Conservation (phyloP, 768 basidiomycete genomes). For the Suillus variegatus region DNA sequence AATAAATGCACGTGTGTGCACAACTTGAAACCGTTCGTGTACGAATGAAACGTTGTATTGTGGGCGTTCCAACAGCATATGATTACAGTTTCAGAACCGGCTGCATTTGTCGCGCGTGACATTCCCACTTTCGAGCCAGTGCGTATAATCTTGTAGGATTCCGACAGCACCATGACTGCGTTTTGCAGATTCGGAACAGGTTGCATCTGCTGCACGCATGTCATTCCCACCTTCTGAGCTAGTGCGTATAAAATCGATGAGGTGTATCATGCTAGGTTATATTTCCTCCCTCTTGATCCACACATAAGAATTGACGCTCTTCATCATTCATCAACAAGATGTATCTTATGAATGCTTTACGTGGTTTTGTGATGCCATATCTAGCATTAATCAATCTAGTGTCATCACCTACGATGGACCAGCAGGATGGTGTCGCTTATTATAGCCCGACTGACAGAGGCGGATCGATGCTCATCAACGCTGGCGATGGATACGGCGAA, state of each 20-base stretch:
- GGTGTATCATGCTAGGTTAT: background rate
- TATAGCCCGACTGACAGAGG: conserved; percentile 36
- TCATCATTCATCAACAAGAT: background rate
- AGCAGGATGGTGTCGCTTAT: conserved; percentile 26
- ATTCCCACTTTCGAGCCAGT: too few species aligned
- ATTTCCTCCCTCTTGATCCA: too few species aligned
- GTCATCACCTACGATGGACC: background rate
- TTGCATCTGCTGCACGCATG: background rate
- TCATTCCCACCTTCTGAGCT: too few species aligned
- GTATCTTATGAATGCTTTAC: background rate
- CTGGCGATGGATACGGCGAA: conserved; percentile 41
- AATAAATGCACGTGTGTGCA: background rate
- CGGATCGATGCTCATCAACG: conserved; percentile 45
- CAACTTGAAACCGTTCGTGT: background rate
- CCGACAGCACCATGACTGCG: background rate
- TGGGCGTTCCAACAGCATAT: background rate
- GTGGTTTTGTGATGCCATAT: background rate
- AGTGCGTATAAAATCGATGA: background rate
- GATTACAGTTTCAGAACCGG: background rate
- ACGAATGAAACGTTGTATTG: background rate
- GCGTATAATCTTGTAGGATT: background rate
- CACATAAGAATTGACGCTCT: background rate
- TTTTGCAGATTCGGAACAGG: background rate
- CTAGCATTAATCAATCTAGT: background rate
- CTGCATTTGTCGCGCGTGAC: background rate